phyloP scores from a whole-genome alignment of 495 filamentous ascomycete species.

The Pseudoneurospora amorphoporcata region DNA sequence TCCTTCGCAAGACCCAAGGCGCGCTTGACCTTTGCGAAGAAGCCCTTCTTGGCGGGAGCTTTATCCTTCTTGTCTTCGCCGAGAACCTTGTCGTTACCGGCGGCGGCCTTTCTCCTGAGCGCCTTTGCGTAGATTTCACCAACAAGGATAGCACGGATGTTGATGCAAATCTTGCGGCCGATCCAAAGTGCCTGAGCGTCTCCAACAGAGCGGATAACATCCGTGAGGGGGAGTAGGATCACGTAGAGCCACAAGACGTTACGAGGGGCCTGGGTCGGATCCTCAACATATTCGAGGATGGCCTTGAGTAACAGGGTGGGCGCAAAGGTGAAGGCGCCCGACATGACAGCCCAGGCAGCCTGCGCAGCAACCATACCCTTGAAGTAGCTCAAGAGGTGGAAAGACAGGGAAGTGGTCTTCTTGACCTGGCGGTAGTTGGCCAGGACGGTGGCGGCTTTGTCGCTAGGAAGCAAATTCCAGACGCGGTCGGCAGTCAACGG shows the following conservation, averaged over 20 bases:
- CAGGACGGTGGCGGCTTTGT: constrained; percentile 73
- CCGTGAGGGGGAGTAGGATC: constrained; percentile 73
- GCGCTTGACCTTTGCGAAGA: constrained; percentile 33
- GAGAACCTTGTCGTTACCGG: constrained; percentile 58
- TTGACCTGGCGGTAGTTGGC: constrained; percentile 74
- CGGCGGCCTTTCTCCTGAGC: constrained; percentile 78
- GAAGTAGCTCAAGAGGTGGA: constrained; percentile 80
- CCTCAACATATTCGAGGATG: constrained; percentile 87
- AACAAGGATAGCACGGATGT: constrained; percentile 86
- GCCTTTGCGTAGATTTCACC: constrained; percentile 98
- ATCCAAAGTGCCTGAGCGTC: constrained; percentile 88
- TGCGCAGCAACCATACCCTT: constrained; percentile 65
- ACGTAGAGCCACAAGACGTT: constrained; percentile 97
- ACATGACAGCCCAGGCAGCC: constrained; percentile 65
- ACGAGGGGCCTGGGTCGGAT: constrained; percentile 62
- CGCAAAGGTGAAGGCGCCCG: constrained; percentile 74
- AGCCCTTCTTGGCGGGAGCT: constrained; percentile 34
- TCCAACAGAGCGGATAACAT: constrained; percentile 63
- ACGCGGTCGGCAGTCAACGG: constrained; percentile 73
- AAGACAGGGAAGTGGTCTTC: constrained; percentile 71
- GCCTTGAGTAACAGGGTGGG: constrained; percentile 85
- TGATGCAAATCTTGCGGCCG: constrained; percentile 87
- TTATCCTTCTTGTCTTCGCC: constrained; percentile 39
- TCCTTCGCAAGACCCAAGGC: constrained; percentile 52
- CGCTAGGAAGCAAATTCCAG: constrained; percentile 82